These are phyloP conservation scores for Candida pseudoglaebosa DNA, from an alignment of 805 yeast genomes.

Conservation along the genomic window DNA sequence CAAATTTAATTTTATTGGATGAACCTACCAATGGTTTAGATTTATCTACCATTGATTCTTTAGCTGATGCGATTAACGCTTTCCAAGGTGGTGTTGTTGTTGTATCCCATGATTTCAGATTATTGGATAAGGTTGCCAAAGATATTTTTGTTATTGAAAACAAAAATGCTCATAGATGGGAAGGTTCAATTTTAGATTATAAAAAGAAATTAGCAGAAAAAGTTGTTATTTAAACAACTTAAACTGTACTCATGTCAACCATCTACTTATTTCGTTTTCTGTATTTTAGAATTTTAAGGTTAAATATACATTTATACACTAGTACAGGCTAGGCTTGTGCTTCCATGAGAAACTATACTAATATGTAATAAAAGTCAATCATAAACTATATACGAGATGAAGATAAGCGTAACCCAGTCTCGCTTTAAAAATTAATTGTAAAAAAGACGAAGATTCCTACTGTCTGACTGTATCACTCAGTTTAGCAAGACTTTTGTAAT, in stretches of 20 bases:
- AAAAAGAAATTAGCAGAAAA: slow-evolving; percentile 91
- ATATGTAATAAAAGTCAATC: not conserved
- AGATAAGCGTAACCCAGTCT: no score
- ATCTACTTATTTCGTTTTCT: slow-evolving; percentile 4
- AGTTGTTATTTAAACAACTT: slow-evolving; percentile 54
- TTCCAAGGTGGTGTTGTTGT: slow-evolving; percentile 98
- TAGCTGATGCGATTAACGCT: slow-evolving; percentile 91
- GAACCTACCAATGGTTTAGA: slow-evolving; percentile 99
- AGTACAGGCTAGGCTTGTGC: not conserved
- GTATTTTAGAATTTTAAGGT: slow-evolving; percentile 6
- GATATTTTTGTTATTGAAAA: slow-evolving; percentile 95
- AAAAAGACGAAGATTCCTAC: no score
- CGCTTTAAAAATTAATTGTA: no score
- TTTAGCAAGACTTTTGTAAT: no score
- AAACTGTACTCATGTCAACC: not conserved
- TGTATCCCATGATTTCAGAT: slow-evolving; percentile 98
- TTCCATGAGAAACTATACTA: not conserved
- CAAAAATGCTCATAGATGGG: slow-evolving; percentile 96
- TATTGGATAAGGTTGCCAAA: slow-evolving; percentile 94
- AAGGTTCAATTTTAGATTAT: slow-evolving; percentile 84
- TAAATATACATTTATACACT: slow-evolving; percentile 5
- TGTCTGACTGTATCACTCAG: no score
- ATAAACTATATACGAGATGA: no score
- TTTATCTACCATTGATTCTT: slow-evolving; percentile 95
- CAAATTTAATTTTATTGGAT: slow-evolving; percentile 91